These are phyloP conservation scores for Talaromyces sp. DNA, from an alignment of 2,329 filamentous ascomycete genomes.

Conservation along the genomic window DNA sequence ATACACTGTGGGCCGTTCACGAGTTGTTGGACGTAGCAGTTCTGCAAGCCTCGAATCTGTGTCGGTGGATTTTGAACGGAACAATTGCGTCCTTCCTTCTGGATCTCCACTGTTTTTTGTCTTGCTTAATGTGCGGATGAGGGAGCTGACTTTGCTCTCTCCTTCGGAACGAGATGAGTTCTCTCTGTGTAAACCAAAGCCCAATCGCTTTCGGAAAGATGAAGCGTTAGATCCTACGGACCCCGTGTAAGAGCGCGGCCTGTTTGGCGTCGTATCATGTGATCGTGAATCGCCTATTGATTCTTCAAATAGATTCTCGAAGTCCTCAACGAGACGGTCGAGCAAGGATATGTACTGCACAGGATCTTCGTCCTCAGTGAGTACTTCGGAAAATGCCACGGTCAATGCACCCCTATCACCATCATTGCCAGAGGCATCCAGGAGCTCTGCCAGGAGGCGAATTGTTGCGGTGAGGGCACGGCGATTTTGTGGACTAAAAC, in stretches of 20 bases:
- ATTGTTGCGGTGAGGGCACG: slow-evolving; percentile 79
- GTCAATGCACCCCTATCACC: slow-evolving; percentile 84
- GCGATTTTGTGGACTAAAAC: slow-evolving; percentile 55
- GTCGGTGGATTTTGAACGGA: slow-evolving; percentile 74
- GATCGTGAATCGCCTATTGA: slow-evolving; percentile 42
- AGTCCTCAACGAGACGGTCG: slow-evolving; percentile 84
- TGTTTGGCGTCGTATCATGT: slow-evolving; percentile 51
- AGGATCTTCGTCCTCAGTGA: slow-evolving; percentile 71
- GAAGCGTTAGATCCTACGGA: slow-evolving; percentile 83
- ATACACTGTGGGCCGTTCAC: slow-evolving; percentile 49
- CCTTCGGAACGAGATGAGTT: slow-evolving; percentile 66
- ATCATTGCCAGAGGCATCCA: slow-evolving; percentile 87
- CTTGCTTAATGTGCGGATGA: slow-evolving; percentile 88
- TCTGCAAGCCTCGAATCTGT: slow-evolving; percentile 48
- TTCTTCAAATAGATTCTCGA: slow-evolving; percentile 79
- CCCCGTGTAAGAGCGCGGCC: slow-evolving; percentile 58
- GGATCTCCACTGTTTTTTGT: slow-evolving; percentile 56
- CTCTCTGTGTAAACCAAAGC: slow-evolving; percentile 71
- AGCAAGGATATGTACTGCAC: slow-evolving; percentile 82
- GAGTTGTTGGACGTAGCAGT: slow-evolving; percentile 50
- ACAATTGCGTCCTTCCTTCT: slow-evolving; percentile 63
- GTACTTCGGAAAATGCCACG: slow-evolving; percentile 78
- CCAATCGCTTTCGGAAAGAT: slow-evolving; percentile 77
- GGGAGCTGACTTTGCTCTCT: slow-evolving; percentile 65
- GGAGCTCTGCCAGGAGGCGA: slow-evolving; percentile 76